Conservation (phyloP, 2,329 filamentous ascomycete genomes). For the Exophiala calicioides region DNA sequence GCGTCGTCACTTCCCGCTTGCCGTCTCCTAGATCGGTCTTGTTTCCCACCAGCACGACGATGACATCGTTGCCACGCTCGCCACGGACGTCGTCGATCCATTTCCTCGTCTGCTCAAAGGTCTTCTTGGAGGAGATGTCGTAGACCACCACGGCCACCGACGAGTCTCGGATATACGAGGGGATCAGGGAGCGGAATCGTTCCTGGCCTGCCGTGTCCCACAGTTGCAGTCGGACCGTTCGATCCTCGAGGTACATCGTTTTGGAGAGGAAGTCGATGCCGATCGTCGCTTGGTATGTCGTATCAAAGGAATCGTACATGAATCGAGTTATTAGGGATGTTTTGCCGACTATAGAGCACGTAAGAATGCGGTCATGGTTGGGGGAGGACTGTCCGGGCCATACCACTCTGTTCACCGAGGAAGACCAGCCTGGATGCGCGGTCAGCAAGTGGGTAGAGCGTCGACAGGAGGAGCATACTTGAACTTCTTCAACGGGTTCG, state of each 20-base stretch:
- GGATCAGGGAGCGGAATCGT: slow-evolving; percentile 93
- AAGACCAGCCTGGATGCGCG: slow-evolving; percentile 75
- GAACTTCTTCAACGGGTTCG: slow-evolving; percentile 99
- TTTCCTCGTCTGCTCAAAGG: slow-evolving; percentile 97
- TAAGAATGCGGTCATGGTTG: slow-evolving; percentile 14
- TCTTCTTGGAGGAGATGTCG: slow-evolving; percentile 95
- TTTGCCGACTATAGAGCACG: slow-evolving; percentile 74
- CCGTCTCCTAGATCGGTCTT: slow-evolving; percentile 95
- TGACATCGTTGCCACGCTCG: slow-evolving; percentile 96
- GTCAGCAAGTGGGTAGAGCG: slow-evolving; percentile 31
- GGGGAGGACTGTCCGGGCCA: slow-evolving; percentile 35
- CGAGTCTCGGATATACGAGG: slow-evolving; percentile 97
- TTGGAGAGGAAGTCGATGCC: slow-evolving; percentile 99
- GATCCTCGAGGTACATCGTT: slow-evolving; percentile 99
- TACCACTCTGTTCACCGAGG: slow-evolving; percentile 97
- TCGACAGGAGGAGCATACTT: slow-evolving; percentile 62
- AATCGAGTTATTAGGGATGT: slow-evolving; percentile 98
- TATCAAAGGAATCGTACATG: slow-evolving; percentile 99
- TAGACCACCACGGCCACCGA: slow-evolving; percentile 98
- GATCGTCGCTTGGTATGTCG: slow-evolving; percentile 99
- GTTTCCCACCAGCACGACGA: slow-evolving; percentile 97
- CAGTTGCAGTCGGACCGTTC: slow-evolving; percentile 92
- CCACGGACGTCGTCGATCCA: slow-evolving; percentile 99
- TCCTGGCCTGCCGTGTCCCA: slow-evolving; percentile 99
- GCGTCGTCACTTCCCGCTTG: slow-evolving; percentile 93